Evolutionary conservation across 78 protist genomes (phyloP), one percentile per base, ranked within the genome.

Genomic region (Dictyostelium brefeldianum): DNA sequence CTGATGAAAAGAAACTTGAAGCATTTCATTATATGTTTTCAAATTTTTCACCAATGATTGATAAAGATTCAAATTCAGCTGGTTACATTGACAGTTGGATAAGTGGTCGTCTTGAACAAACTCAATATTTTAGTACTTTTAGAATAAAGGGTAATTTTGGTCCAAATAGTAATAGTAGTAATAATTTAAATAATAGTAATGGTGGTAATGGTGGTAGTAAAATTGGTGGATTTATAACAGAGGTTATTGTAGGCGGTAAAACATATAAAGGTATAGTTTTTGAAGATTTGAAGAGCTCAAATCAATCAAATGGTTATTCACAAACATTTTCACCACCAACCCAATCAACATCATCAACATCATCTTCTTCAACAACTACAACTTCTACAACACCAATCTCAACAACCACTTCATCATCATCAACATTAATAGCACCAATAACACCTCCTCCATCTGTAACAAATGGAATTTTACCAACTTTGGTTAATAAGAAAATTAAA

Each of bases 221-320:
- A 43, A 31, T 31, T 41, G 81, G 64, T 53, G 81, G 80, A n/a
- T 85, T 85, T 47, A 25, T 71, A 22, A 53, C 83, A 18, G 92
- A 85, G 14, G n/a, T 75, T 59, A 22, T 20, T 15, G 53, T 85
- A n/a, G 64, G 69, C 43, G 83, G 92, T 36, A 85, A 70, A 62
- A 54, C 46, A n/a, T 85, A 17, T 85, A 85, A 27, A 75, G 92
- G 92, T 31, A 3, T 73, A 15, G 83, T 85, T 41, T 85, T 85
- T 85, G 92, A 85, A 48, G 92, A 85, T 46, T 20, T 62, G 43
- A 56, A 79, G 59, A 27, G 65, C 59, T 51, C 69, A 77, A 77
- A 77, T 51, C 43, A 46, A 27, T 48, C 65, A 77, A 56, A 36
- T 56, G 5, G 12, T 18, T 22, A 29, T 22, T 46, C 43, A 4